Base-by-base conservation (phyloP, 306 rosid species). In the Arachis hypogaea region DNA sequence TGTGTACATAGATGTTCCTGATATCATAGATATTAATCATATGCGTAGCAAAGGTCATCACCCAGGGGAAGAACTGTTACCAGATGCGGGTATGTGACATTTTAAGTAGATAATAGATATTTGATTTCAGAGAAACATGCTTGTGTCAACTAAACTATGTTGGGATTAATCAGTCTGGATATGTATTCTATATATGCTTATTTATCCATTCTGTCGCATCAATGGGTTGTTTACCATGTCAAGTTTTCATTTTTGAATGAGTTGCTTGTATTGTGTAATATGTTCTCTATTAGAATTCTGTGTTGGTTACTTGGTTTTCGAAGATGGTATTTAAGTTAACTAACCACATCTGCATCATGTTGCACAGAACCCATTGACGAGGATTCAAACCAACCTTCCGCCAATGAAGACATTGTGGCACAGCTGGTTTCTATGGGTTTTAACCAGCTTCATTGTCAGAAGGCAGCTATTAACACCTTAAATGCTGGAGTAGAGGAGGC, bases 361-460 rank as follows among this genome's bases (percentile, higher is more conserved):
- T 78, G 38, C 45, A 29, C 77, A 89, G 97, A 69, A 74, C 83
- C 85, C 45, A 82, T 50, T 8, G 92, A 84, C 70, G 87, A 81
- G 50, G 89, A 84, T 74, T 78, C 88, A 66, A 69, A 67, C 59
- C 68, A 12, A 65, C 89, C 83, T 67, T 29, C 44, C 29, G 89
- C 85, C 41, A 76, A 92, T 8, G 96, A 88, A 66, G 94, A 65
- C 60, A 92, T 95, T 79, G 98, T 95, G 47, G 40, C 89, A 7
- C 99, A 92, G 83, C 98, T 95, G 59, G 92, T 84, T 72, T 85
- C 99, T n/a, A 95, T 92, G 99, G 99, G 99, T 30, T 95, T 95
- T 80, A 82, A 63, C 63, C 76, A 84, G 72, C 78, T 92, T 66
- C 97, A 80, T 64, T 95, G 99, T 79, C 89, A 95, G 86, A 95